phyloP scores from a whole-genome alignment of 2,329 filamentous ascomycete species.

The Fusarium hostae region DNA sequence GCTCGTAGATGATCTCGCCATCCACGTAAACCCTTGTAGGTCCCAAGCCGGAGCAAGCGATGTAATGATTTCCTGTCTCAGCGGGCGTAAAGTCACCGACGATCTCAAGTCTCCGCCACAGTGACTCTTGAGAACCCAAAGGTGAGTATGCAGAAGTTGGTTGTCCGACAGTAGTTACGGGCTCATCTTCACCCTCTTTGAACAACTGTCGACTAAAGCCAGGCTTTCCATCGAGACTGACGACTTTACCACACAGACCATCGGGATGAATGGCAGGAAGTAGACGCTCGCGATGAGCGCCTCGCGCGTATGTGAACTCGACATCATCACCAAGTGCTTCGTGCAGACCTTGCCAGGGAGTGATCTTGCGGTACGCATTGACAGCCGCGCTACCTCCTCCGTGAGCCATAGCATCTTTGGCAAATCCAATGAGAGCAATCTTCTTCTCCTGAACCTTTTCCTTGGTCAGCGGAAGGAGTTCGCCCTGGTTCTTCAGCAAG shows the following conservation, averaged over 20 bases:
- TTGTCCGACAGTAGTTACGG: constrained; percentile 31
- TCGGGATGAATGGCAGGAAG: constrained; percentile 31
- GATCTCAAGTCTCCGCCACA: constrained; percentile 43
- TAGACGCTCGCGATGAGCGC: constrained; percentile 37
- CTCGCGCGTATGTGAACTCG: constrained; percentile 40
- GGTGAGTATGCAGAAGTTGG: constrained; percentile 40
- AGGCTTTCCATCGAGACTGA: constrained; percentile 43
- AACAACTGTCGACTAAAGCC: constrained; percentile 45
- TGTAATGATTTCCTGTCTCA: constrained; percentile 45
- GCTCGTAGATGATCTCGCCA: constrained; percentile 45
- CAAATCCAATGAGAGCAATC: constrained; percentile 48
- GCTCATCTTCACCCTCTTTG: constrained; percentile 31
- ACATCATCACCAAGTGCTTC: constrained; percentile 37
- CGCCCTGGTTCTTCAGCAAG: constrained; percentile 70
- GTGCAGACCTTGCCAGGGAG: constrained; percentile 46
- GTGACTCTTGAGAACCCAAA: constrained; percentile 40
- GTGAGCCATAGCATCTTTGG: constrained; percentile 46
- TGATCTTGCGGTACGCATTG: constrained; percentile 48
- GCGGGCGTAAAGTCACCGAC: constrained; percentile 45
- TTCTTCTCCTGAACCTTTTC: constrained; percentile 39
- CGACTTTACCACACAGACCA: constrained; percentile 30
- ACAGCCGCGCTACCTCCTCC: constrained; percentile 49
- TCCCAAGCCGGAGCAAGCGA: constrained; percentile 46
- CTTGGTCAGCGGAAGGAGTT: constrained; percentile 61
- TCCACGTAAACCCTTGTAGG: constrained; percentile 43